Percentiles rank a stretch among this genome's conserved stretches.
These are phyloP conservation scores for Penicillium pulvis DNA, from an alignment of 495 filamentous ascomycete genomes.

Conservation along the genomic window DNA sequence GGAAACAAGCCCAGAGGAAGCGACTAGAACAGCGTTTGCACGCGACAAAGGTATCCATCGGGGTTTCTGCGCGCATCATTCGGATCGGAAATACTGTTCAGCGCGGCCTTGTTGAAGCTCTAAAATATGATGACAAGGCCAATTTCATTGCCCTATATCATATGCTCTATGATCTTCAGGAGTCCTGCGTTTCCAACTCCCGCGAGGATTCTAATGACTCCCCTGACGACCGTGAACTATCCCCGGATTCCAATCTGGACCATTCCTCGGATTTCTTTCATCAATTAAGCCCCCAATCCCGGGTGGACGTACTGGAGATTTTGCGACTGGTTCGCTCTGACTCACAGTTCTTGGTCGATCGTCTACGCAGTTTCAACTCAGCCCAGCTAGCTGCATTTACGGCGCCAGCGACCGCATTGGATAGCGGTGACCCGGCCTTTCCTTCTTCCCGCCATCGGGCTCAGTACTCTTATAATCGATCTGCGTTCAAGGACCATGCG, in stretches of 20 bases:
- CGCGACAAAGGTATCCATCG: conserved; percentile 64
- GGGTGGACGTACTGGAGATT: conserved; percentile 76
- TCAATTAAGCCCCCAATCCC: conserved; percentile 73
- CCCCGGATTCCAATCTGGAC: conserved; percentile 35
- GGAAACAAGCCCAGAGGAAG: conserved; percentile 44
- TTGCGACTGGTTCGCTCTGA: conserved; percentile 81
- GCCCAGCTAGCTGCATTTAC: conserved; percentile 74
- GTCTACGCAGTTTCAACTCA: conserved; percentile 70
- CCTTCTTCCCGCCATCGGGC: conserved; percentile 65
- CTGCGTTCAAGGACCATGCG: conserved; percentile 46
- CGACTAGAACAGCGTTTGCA: conserved; percentile 44
- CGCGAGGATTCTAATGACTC: conserved; percentile 45
- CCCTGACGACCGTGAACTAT: conserved; percentile 38
- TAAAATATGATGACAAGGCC: conserved; percentile 87
- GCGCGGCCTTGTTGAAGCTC: conserved; percentile 81
- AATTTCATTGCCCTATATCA: conserved; percentile 86
- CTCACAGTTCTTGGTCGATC: conserved; percentile 80
- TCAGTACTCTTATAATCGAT: conserved; percentile 55
- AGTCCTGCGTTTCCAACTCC: conserved; percentile 73
- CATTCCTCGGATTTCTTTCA: conserved; percentile 71
- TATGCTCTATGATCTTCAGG: conserved; percentile 83
- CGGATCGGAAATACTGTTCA: conserved; percentile 77
- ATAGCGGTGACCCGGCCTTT: conserved; percentile 79
- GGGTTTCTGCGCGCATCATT: conserved; percentile 76
- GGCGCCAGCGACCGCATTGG: conserved; percentile 72